Conservation (phyloP, 2,329 filamentous ascomycete genomes). For the Penicillium sp. region DNA sequence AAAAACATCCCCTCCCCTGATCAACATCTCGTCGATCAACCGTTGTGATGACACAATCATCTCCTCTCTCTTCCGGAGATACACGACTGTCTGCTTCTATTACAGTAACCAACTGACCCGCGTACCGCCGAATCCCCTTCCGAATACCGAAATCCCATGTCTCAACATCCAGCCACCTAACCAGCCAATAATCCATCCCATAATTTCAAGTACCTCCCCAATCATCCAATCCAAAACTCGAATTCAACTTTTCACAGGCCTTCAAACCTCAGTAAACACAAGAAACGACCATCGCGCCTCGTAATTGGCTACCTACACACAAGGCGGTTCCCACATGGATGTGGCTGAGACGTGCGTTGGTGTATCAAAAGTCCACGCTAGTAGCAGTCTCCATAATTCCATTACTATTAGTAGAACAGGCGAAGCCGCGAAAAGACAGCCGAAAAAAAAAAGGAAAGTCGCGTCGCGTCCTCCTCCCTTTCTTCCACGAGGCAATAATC, state of each 20-base stretch:
- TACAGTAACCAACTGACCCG: not conserved
- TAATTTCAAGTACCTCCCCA: constrained; percentile 3
- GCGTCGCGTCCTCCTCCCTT: not conserved
- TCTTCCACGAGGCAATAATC: not conserved
- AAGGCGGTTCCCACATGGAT: constrained; percentile 32
- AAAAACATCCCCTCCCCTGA: not conserved
- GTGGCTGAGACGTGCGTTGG: constrained; percentile 35
- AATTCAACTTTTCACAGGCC: not conserved
- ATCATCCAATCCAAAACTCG: not conserved
- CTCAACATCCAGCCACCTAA: not conserved
- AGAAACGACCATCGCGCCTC: not conserved
- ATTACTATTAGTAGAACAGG: constrained; percentile 35
- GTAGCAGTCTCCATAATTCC: constrained; percentile 20
- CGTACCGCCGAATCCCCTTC: not conserved
- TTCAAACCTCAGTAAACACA: not conserved
- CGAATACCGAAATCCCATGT: constrained; percentile 7
- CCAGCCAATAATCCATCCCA: constrained; percentile 16
- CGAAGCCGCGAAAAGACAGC: not conserved
- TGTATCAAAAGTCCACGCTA: constrained; percentile 33
- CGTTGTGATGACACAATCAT: constrained; percentile 20
- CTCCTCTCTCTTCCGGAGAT: not conserved
- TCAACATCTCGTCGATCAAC: constrained; percentile 12
- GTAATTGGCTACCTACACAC: constrained; percentile 3
- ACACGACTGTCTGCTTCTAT: no score
- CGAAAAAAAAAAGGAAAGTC: not conserved